Evolutionary conservation across 441 rosid species (phyloP), one percentile per base, ranked within the genome.

Genomic region (Iberis amara): DNA sequence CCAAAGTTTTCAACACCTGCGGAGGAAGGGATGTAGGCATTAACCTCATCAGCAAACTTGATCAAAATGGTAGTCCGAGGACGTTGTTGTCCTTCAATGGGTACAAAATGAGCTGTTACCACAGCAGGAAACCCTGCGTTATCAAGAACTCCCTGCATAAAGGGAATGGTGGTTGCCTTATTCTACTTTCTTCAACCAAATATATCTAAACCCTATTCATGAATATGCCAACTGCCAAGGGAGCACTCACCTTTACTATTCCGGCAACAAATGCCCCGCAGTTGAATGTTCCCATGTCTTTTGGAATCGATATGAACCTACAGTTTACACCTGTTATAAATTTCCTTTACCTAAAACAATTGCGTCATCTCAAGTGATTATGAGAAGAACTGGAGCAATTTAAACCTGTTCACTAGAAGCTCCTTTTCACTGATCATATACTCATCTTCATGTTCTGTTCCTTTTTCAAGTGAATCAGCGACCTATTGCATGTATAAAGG

Each of bases 181-280:
- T n/a, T 57, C 27, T 31, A 42, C 38, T 8, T 52, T 39, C 9
- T 18, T 21, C 9, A 6, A 52, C 13, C 15, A 49, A 2, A 11
- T 27, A 7, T 9, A 18, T 6, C 13, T n/a, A 15, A 28, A 56
- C 3, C n/a, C 2, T 64, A 9, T 36, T 18, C 48, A 44, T 23
- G 31, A 43, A 37, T 28, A 54, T 62, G 57, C 54, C 47, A 55
- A 56, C 51, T 62, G 57, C 54, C 47, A 55, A 56, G 44, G 8
- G 8, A 24, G 30, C 26, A 60, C 86, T 73, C 65, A 92, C 99
- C 78, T 80, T 80, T 4, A 92, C 96, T 63, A 88, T 83, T 58
- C 96, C 98, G 58, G 98, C 98, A 60, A 86, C 98, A 80, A 88
- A 88, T 9, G 96, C 98, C 26, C 96, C 96, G 4, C 96, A 89